Percentiles rank a stretch among this genome's conserved stretches.
Conservation (phyloP, 257 asterid genomes). For the Nicotiana tabacum region DNA sequence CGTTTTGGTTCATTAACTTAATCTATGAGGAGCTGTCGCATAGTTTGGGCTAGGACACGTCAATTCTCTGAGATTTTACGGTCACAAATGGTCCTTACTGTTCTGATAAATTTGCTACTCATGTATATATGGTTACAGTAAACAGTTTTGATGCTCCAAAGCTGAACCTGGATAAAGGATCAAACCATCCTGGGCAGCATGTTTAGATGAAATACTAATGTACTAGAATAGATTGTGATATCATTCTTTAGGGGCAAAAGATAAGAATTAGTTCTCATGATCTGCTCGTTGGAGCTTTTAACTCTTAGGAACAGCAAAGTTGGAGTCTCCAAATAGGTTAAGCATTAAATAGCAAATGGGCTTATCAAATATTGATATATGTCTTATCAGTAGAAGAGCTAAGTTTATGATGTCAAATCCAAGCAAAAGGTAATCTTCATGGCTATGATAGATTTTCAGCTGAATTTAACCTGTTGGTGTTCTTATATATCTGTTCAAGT, state of each 20-base stretch:
- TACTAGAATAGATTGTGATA: background rate
- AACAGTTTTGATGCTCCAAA: background rate
- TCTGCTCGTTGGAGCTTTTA: background rate
- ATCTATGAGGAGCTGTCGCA: background rate
- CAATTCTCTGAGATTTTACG: background rate
- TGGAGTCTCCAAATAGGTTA: slow-evolving; percentile 4
- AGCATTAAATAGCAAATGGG: background rate
- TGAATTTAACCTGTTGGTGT: background rate
- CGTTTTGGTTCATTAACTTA: background rate
- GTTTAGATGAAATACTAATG: background rate
- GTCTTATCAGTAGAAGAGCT: background rate
- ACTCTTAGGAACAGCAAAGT: background rate
- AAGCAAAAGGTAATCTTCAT: background rate
- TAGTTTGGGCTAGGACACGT: background rate
- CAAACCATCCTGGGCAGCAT: background rate
- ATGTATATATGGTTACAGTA: background rate
- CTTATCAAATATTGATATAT: background rate
- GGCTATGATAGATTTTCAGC: background rate
- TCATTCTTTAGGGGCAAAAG: background rate
- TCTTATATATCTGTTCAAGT: background rate
- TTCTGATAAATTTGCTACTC: background rate
- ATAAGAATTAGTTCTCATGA: background rate
- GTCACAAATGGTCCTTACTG: background rate
- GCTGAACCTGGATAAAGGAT: background rate
- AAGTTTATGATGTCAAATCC: background rate